A percentile compares a stretch with the other conserved stretches of the same genome.
These are phyloP conservation scores for Silene conica DNA, from an alignment of 148 eudicot species.

Conservation along the genomic window DNA sequence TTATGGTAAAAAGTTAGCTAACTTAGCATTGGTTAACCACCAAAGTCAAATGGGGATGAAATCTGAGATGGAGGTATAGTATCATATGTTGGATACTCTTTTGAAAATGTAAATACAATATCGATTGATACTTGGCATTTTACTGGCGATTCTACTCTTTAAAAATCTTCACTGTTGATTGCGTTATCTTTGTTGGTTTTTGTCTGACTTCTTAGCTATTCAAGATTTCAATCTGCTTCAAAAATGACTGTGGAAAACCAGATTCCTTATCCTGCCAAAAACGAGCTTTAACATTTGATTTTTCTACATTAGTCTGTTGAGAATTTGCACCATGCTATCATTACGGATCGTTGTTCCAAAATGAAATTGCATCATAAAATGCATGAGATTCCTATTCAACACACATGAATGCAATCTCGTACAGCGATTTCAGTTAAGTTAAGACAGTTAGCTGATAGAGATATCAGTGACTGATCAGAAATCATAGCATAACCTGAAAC, in stretches of 20 bases:
- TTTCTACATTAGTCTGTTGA: background rate
- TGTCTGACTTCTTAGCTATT: background rate
- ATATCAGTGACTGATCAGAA: too few relatives aligned
- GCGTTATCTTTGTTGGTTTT: background rate
- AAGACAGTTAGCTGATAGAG: background rate
- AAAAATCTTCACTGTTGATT: background rate
- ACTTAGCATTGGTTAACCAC: background rate
- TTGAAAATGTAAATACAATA: background rate
- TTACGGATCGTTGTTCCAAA: background rate
- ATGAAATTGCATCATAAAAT: too few relatives aligned
- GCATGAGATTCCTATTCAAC: too few relatives aligned
- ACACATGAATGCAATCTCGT: background rate
- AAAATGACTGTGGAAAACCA: too few relatives aligned
- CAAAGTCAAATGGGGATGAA: background rate
- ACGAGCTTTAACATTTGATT: background rate
- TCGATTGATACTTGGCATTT: background rate
- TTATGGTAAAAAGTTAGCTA: background rate
- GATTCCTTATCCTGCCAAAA: background rate
- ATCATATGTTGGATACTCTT: background rate
- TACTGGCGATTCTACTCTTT: background rate
- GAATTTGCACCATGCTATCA: background rate
- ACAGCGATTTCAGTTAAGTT: background rate
- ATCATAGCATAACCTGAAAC: too few relatives aligned
- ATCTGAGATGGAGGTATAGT: background rate
- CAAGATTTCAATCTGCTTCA: too few relatives aligned